Base-by-base conservation (phyloP, 176 grass and related monocot species). In the Guadua angustifolia region DNA sequence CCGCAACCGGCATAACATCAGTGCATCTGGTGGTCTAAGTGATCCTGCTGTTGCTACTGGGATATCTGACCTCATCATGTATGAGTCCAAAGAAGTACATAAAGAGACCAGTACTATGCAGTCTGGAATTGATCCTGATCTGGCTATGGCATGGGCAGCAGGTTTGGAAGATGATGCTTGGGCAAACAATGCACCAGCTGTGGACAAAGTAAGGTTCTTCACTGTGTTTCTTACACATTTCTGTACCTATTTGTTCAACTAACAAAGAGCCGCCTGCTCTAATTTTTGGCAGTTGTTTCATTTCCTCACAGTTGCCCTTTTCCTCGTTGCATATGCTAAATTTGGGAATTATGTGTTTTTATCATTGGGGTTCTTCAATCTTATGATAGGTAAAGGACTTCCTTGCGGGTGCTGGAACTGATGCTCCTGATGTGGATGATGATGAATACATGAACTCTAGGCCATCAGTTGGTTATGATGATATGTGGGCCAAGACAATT, bases 401-500 rank as follows among this genome's bases (percentile, higher is more conserved):
- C 74, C 97, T 99, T 94, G 91, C 93, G 79, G 97, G 97, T 80
- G 93, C 93, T 89, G 97, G 97, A 96, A 96, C 81, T 73, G 97
- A 94, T 95, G 97, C 97, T 74, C 93, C 97, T 68, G 97, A 99
- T 89, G 97, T 99, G 83, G 94, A 96, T 85, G 97, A 99, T 71
- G 93, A 98, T 79, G 96, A 99, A 83, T 94, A 90, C 77, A 86
- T 94, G 73, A 96, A 91, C 71, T 99, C 93, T 79, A 89, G 93
- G 74, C 91, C 97, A 75, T 99, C 97, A 29, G 97, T 99, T 0
- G 91, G 89, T 69, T 99, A 99, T 79, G 97, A 96, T 80, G 97
- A 96, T 82, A 92, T 96, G 88, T 99, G 97, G 97, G 93, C 97
- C n/a, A 99, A 99, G 83, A 92, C 97, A 86, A 99, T 99, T 69